Base-by-base conservation (phyloP, 805 yeast species). In the Wickerhamomyces mucosus region DNA sequence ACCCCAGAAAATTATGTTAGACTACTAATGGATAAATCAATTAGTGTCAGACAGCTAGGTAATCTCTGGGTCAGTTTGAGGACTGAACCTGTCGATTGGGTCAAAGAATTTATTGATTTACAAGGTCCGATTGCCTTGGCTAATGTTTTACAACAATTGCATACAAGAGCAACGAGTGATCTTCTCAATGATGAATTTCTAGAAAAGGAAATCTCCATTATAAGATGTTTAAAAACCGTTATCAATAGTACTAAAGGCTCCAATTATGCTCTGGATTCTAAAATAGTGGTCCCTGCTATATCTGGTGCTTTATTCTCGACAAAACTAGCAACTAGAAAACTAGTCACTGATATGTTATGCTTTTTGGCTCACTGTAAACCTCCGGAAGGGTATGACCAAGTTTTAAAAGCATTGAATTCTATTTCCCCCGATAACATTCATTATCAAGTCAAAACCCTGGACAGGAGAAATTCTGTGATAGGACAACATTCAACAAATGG, bases 21-120 rank as follows among this genome's bases (percentile, higher is more conserved):
- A 32, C 69, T 69, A 38, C 65, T 92, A 40, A 67, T 88, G 48
- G 76, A 80, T 22, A 79, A 80, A 45, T 57, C 72, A 20, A 75
- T 88, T 33, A 63, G 81, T 1, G 59, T 74, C 4, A 73, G 72
- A 32, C 84, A 88, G 51, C 61, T 89, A 41, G 83, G 80, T 24
- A 82, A 82, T 43, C 65, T 92, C 32, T 84, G 92, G 81, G 95
- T 92, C 6, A 84, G 95, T 28, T 63, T 89, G 26, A 73, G 97
- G 41, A 85, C 97, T 0, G 97, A 89, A 51, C 86, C 88, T 16
- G 62, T 75, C 15, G 69, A 63, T 22, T 89, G 97, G 96, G 92
- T 84, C 0, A 65, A 72, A 29, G 66, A 63, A 15, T 92, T 92
- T 46, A 64, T 85, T n/a, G 74, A 67, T 31, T 67, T 72, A 27